phyloP scores from a whole-genome alignment of 768 basidiomycete species.

The Leucocoprinus leucothites region DNA sequence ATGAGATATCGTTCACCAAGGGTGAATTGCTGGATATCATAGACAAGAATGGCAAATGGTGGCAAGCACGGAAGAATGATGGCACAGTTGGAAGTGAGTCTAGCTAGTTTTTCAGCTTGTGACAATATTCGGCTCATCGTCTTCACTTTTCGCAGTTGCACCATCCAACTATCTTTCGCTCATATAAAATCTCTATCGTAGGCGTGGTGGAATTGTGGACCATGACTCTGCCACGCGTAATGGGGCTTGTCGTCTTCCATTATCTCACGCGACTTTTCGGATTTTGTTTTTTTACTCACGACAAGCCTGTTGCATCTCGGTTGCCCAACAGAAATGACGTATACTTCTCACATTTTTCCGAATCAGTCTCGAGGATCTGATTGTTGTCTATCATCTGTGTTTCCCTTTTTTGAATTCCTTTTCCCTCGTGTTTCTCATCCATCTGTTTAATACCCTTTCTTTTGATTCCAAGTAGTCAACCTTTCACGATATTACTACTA shows the following conservation, averaged over 20 bases:
- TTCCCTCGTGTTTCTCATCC: not conserved
- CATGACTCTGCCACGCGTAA: not conserved
- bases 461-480: not conserved
- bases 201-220: not conserved
- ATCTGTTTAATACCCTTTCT: conserved; percentile 7
- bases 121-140: conserved; percentile 13
- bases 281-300: not conserved
- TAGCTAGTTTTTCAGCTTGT: not conserved
- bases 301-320: not conserved
- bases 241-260: not conserved
- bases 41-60: conserved; percentile 93
- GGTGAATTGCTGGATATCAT: conserved; percentile 90
- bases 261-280: not conserved
- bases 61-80: conserved; percentile 82
- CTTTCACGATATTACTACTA: not conserved
- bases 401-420: not conserved
- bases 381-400: conserved; percentile 6
- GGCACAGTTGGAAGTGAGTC: conserved; percentile 75
- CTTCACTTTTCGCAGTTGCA: conserved; percentile 48
- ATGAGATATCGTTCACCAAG: conserved; percentile 91
- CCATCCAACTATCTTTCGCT: conserved; percentile 86
- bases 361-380: not conserved
- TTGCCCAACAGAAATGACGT: conserved; percentile 1
- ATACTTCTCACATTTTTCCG: not conserved
- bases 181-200: conserved; percentile 39